phyloP scores from a whole-genome alignment of 192 early-diverging fungal species.

The Umbelopsis ramanniana region DNA sequence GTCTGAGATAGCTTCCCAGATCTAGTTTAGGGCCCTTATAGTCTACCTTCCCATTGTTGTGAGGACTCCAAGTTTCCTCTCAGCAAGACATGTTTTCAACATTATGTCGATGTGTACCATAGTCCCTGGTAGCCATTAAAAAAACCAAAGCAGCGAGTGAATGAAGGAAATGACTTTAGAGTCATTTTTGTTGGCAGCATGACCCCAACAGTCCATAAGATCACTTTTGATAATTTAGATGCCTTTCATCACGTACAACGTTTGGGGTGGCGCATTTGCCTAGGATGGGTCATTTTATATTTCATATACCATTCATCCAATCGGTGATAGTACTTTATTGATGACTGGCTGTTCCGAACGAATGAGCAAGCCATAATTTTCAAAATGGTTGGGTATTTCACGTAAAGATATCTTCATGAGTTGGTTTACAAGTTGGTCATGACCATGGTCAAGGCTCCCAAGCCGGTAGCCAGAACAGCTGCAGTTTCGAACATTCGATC shows the following conservation, averaged over 20 bases:
- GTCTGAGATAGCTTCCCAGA: background rate
- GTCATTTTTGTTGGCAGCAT: background rate
- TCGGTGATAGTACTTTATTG: too few species aligned
- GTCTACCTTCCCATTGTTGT: too few species aligned
- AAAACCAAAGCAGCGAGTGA: too few species aligned
- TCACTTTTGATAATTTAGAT: background rate
- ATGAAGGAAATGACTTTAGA: too few species aligned
- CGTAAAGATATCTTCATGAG: background rate
- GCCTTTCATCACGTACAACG: background rate
- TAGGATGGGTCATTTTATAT: background rate
- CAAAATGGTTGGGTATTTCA: too few species aligned
- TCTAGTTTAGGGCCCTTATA: too few species aligned
- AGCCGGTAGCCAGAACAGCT: background rate
- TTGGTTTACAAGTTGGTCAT: conserved; percentile 1
- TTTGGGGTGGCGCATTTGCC: background rate
- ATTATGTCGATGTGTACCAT: too few species aligned
- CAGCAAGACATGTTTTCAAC: background rate
- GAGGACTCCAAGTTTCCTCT: background rate
- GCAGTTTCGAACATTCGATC: background rate
- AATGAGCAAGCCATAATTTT: too few species aligned
- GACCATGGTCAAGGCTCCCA: background rate
- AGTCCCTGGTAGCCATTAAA: too few species aligned
- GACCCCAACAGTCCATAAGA: conserved; percentile 17
- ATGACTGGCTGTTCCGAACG: too few species aligned
- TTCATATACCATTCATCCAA: too few species aligned